Percentiles rank a stretch among this genome's conserved stretches.
Conservation (phyloP, 116 monocot genomes). For the Papilionanthe hybrid region DNA sequence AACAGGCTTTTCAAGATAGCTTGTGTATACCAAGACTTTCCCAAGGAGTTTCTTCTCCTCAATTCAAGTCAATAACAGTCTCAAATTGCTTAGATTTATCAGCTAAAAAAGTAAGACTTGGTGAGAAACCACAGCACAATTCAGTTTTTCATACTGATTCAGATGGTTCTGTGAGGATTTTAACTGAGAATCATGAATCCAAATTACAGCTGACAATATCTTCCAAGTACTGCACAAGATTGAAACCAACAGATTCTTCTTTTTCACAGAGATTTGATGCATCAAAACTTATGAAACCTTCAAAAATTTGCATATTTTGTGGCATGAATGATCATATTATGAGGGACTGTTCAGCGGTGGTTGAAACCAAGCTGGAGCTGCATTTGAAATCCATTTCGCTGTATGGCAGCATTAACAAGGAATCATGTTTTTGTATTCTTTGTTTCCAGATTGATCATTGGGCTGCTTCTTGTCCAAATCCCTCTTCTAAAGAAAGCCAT, state of each 20-base stretch:
- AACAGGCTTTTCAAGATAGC: not conserved
- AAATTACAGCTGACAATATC: not conserved
- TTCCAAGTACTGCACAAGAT: not conserved
- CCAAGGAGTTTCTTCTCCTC: not conserved
- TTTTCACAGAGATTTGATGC: not conserved
- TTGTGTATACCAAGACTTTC: not conserved
- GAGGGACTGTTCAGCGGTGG: not conserved
- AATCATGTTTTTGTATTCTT: conserved; percentile 2
- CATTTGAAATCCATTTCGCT: not conserved
- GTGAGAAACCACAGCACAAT: too few species aligned
- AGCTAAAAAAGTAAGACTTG: not conserved
- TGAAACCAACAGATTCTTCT: not conserved
- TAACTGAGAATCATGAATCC: not conserved
- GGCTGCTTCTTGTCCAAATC: conserved; percentile 4
- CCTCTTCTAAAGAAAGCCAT: not conserved
- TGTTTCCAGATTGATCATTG: conserved; percentile 2
- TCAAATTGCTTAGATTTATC: not conserved
- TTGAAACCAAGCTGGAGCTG: not conserved
- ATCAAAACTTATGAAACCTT: not conserved
- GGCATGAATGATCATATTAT: not conserved
- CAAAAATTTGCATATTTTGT: not conserved
- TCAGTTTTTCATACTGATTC: not conserved
- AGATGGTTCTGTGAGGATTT: not conserved
- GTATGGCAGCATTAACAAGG: not conserved
- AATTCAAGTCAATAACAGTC: not conserved